Evolutionary conservation across 2,329 filamentous ascomycete species (phyloP).

Genomic region (Botryotinia globosa): DNA sequence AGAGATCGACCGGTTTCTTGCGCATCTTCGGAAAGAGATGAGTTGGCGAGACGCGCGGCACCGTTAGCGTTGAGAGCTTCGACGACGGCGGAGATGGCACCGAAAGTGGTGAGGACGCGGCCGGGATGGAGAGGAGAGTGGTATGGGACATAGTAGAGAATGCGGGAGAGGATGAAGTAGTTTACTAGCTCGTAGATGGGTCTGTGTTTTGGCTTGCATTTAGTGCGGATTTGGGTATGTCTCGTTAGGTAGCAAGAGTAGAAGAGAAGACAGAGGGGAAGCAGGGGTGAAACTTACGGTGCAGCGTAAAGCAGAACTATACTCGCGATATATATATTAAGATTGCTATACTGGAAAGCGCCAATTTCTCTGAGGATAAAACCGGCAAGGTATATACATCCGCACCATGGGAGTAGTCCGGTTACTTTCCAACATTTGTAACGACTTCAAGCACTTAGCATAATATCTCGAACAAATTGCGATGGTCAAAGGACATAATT

Average conservation of each 20-base stretch:
- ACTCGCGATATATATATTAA: slow-evolving; percentile 48
- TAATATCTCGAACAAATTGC: not conserved
- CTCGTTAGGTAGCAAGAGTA: not conserved
- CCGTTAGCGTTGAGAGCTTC: slow-evolving; percentile 50
- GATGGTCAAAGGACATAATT: not conserved
- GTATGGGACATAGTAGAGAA: slow-evolving; percentile 61
- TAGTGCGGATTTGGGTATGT: not conserved
- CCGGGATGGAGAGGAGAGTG: slow-evolving; percentile 51
- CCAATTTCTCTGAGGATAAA: slow-evolving; percentile 54
- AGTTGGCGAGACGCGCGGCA: slow-evolving; percentile 48
- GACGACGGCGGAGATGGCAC: slow-evolving; percentile 46
- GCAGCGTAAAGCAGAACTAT: slow-evolving; percentile 35
- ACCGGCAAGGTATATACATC: slow-evolving; percentile 53
- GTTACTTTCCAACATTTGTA: slow-evolving; percentile 58
- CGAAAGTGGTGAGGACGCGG: slow-evolving; percentile 47
- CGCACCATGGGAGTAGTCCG: slow-evolving; percentile 52
- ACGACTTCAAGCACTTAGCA: slow-evolving; percentile 40
- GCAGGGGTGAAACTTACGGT: slow-evolving; percentile 27
- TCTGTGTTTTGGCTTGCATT: slow-evolving; percentile 35
- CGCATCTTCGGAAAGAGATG: slow-evolving; percentile 40
- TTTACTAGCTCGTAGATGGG: slow-evolving; percentile 61
- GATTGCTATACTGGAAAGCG: slow-evolving; percentile 48
- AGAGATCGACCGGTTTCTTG: slow-evolving; percentile 46
- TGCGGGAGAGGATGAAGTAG: slow-evolving; percentile 58
- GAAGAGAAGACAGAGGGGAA: not conserved